A percentile compares a stretch with the other conserved stretches of the same genome.
phyloP scores from a whole-genome alignment of 495 filamentous ascomycete genomes.

The Penicillium soppii region DNA sequence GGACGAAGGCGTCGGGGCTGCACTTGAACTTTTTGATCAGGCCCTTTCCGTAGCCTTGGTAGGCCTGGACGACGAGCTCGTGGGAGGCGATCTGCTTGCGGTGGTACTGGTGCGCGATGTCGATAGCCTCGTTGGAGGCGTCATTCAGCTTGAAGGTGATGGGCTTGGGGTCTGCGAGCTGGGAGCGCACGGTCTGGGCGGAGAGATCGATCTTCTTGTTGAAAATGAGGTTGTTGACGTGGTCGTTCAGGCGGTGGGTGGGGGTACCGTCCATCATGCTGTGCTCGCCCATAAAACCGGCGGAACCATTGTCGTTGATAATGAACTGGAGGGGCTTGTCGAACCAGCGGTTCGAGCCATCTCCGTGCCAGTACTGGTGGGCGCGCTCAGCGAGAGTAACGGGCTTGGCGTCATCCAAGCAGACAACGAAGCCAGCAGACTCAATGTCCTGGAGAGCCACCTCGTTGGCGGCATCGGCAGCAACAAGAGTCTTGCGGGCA shows the following conservation, averaged over 20 bases:
- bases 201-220: constrained; percentile 87
- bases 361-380: constrained; percentile 97
- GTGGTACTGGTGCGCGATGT: constrained; percentile 74
- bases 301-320: constrained; percentile 95
- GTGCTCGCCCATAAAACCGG: constrained; percentile 98
- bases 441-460: constrained; percentile 77
- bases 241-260: constrained; percentile 94
- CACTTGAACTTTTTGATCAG: constrained; percentile 99
- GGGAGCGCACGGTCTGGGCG: constrained; percentile 69
- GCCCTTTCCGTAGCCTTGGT: constrained; percentile 97
- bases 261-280: constrained; percentile 99
- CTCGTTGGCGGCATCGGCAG: constrained; percentile 73
- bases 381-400: constrained; percentile 95
- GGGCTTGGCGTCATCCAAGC: constrained; percentile 89
- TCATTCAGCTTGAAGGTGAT: constrained; percentile 76
- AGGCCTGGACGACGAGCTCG: constrained; percentile 90
- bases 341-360: constrained; percentile 94
- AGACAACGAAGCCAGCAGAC: constrained; percentile 87
- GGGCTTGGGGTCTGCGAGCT: constrained; percentile 75
- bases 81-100: constrained; percentile 76
- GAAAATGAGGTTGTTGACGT: constrained; percentile 84
- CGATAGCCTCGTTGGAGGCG: constrained; percentile 70
- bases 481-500: constrained; percentile 73
- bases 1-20: constrained; percentile 95
- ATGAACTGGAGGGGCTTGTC: constrained; percentile 99